Conservation (phyloP, 2,329 filamentous ascomycete species). For the Dothistroma septosporum region DNA sequence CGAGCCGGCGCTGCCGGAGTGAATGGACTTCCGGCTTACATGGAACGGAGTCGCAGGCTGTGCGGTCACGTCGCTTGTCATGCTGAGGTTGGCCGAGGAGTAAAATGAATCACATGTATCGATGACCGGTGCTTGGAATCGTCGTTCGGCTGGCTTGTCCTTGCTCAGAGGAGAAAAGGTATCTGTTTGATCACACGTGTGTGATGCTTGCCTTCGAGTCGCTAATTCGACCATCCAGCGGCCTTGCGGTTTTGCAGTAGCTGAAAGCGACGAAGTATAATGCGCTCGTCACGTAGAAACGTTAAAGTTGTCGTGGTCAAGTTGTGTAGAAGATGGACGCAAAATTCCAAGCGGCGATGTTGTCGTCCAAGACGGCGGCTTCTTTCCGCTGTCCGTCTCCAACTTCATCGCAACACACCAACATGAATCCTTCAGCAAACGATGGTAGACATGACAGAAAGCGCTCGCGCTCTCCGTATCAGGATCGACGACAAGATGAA, state of each 20-base stretch:
- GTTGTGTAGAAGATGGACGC: not conserved
- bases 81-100: not conserved
- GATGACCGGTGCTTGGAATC: too few relatives aligned
- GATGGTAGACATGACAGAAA: constrained; percentile 15
- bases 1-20: not conserved
- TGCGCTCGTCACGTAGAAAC: not conserved
- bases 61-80: not conserved
- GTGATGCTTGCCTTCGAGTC: too few relatives aligned
- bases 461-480: constrained; percentile 27
- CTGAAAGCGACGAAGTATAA: too few relatives aligned
- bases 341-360: not conserved
- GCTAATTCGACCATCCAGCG: too few relatives aligned
- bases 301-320: not conserved
- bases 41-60: not conserved
- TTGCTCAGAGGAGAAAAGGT: too few relatives aligned
- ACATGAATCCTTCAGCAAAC: not conserved
- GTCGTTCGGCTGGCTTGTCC: too few relatives aligned
- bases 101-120: not conserved
- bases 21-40: not conserved
- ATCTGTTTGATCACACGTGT: too few relatives aligned
- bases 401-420: not conserved
- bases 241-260: too few relatives aligned
- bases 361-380: not conserved
- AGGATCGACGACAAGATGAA: constrained; percentile 6
- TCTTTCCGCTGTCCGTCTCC: not conserved